A percentile compares a stretch with the other conserved stretches of the same genome.
These are phyloP conservation scores for Symbiodinium pilosum DNA, from an alignment of 73 alveolate genomes.

Conservation along the genomic window DNA sequence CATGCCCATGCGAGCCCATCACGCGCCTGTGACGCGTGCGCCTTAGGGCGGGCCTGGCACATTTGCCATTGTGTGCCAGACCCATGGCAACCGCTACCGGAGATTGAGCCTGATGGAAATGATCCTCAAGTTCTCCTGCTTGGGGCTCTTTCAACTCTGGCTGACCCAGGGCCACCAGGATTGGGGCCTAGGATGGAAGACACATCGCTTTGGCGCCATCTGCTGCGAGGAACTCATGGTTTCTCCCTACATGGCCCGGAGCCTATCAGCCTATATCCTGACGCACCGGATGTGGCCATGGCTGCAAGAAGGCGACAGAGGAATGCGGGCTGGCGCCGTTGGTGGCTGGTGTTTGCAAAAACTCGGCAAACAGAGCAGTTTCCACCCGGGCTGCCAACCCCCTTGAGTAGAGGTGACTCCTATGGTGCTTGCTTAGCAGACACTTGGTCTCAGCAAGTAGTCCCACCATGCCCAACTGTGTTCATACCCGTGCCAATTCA, in stretches of 20 bases:
- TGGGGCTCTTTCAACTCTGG: neutral
- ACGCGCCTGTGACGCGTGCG: neutral
- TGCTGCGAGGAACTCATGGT: conserved; percentile 85
- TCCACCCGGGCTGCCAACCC: neutral
- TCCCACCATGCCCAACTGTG: neutral
- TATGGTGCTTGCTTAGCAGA: neutral
- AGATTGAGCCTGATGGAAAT: conserved; percentile 47
- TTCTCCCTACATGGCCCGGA: conserved; percentile 72
- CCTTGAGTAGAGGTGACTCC: too few species aligned
- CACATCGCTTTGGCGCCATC: conserved; percentile 66
- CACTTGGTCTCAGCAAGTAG: neutral
- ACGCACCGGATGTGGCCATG: conserved; percentile 66
- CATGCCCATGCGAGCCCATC: neutral
- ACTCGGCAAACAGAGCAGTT: neutral
- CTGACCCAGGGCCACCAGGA: conserved; percentile 46
- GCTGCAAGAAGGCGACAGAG: conserved; percentile 68
- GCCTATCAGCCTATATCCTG: conserved; percentile 71
- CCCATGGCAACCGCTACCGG: conserved; percentile 84
- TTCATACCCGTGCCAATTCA: conserved; percentile 69
- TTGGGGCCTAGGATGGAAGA: conserved; percentile 35
- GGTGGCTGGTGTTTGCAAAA: conserved; percentile 41
- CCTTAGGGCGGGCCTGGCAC: neutral
- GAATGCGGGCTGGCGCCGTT: conserved; percentile 93
- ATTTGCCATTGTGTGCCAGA: conserved; percentile 29
- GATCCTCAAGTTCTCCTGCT: conserved; percentile 2